Base-by-base conservation (phyloP, 306 rosid species). In the Hippophae tibetana region DNA sequence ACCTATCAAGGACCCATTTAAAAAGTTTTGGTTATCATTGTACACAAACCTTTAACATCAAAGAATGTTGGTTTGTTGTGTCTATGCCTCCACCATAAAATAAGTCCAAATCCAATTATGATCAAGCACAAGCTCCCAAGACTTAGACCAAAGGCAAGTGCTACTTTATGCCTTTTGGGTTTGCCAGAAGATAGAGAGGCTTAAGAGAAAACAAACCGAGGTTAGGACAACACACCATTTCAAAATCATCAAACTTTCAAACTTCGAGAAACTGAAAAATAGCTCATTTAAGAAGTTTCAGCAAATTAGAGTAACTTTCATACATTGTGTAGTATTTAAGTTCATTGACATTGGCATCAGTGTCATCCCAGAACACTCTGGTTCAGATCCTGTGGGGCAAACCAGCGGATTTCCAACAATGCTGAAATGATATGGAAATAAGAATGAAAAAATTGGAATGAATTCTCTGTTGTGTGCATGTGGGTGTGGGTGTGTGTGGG, bases 301-400 rank as follows among this genome's bases (percentile, higher is more conserved):
- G 60, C 3, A 45, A 27, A 43, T 13, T 2, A 49, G 45, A 57
- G 18, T 13, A 6, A 49, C 42, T 31, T 31, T 31, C 38, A 31
- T 75, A 93, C 99, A 63, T 65, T 73, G 81, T 52, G 95, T 74
- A 46, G 42, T 81, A 74, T 77, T 88, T 63, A 93, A 69, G 80
- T 88, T 86, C 97, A 93, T 88, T 65, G 86, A 93, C 84, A 88
- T 86, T 7, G 99, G 99, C 90, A 86, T 82, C 59, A 82, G 68
- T 67, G 84, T 77, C 57, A 74, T 73, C 47, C 97, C 94, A 65
- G 79, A 79, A 67, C 99, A 93, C 53, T 79, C 81, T 58, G 87
- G 72, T 76, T 93, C 99, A 9, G 86, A 72, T 68, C 86, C 97
- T 0, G 94, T 76, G 7, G 82, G 81, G 38, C 99, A 93, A 62